These are phyloP conservation scores for Pisolithus tinctorius DNA, from an alignment of 768 basidiomycete species.

Conservation along the genomic window DNA sequence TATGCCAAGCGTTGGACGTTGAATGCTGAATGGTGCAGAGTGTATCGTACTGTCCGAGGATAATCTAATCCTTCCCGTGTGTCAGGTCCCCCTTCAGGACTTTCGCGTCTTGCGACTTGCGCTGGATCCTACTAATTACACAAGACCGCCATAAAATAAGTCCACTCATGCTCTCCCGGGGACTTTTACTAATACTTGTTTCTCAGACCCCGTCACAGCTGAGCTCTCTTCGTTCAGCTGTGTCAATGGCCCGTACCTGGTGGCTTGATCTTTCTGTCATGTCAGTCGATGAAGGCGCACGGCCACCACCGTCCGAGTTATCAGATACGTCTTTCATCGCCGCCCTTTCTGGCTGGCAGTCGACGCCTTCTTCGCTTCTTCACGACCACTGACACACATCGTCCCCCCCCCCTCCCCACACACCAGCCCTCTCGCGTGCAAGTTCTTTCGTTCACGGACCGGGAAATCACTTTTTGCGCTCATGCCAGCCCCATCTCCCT, in stretches of 20 bases:
- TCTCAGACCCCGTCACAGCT: slow-evolving; percentile 53
- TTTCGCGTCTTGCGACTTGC: too few species aligned
- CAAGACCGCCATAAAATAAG: slow-evolving; percentile 57
- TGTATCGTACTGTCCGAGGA: too few species aligned
- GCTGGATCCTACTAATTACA: slow-evolving; percentile 48
- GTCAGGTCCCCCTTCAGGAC: too few species aligned
- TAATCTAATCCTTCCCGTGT: too few species aligned
- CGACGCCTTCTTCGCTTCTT: slow-evolving; percentile 20
- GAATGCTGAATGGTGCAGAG: not conserved
- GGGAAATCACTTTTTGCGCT: slow-evolving; percentile 17
- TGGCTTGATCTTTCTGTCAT: slow-evolving; percentile 11
- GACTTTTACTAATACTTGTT: slow-evolving; percentile 5
- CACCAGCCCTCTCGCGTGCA: slow-evolving; percentile 28
- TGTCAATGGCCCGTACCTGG: slow-evolving; percentile 28
- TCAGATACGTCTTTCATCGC: slow-evolving; percentile 35
- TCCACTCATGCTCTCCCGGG: slow-evolving; percentile 36
- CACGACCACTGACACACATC: slow-evolving; percentile 8
- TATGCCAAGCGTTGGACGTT: slow-evolving; percentile 71
- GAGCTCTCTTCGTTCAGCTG: slow-evolving; percentile 41
- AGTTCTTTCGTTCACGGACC: slow-evolving; percentile 21
- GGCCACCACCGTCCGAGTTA: slow-evolving; percentile 13
- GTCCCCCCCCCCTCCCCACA: slow-evolving; percentile 21
- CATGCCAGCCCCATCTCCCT: slow-evolving; percentile 2
- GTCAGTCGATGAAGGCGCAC: slow-evolving; percentile 7
- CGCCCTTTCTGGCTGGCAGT: slow-evolving; percentile 46